Conservation (phyloP, 2,329 filamentous ascomycete genomes). For the Aspergillus caelatus region DNA sequence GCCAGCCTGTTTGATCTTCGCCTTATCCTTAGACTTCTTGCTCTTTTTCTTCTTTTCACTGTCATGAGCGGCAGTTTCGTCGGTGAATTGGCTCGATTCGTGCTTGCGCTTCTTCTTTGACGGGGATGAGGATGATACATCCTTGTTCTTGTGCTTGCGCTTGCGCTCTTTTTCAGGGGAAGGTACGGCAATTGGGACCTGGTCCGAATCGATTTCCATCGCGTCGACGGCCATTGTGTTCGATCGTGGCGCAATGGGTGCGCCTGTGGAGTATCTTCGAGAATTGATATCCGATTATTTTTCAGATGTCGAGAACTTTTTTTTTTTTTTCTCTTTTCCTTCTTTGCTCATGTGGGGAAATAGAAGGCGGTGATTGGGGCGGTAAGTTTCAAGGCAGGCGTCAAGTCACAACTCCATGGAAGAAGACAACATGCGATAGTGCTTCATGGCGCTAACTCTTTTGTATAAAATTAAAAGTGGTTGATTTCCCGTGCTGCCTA, state of each 20-base stretch:
- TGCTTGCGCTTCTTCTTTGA: slow-evolving; percentile 47
- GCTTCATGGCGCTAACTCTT: not conserved
- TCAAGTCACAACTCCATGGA: slow-evolving; percentile 4
- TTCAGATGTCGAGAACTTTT: slow-evolving; percentile 26
- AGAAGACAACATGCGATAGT: slow-evolving; percentile 5
- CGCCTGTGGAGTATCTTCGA: slow-evolving; percentile 6
- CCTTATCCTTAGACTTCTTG: slow-evolving; percentile 38
- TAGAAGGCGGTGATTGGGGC: slow-evolving; percentile 20
- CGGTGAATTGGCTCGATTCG: slow-evolving; percentile 24
- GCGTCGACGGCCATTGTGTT: slow-evolving; percentile 40
- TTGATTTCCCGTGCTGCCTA: not conserved
- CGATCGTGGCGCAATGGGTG: slow-evolving; percentile 15
- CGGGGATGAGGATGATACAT: slow-evolving; percentile 39
- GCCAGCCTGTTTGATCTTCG: slow-evolving; percentile 36
- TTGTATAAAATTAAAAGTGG: not conserved
- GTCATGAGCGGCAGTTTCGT: slow-evolving; percentile 24
- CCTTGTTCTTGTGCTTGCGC: slow-evolving; percentile 51
- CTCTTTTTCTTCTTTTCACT: slow-evolving; percentile 27
- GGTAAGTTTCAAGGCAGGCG: slow-evolving; percentile 9
- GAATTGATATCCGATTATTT: slow-evolving; percentile 3
- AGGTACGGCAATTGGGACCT: slow-evolving; percentile 20
- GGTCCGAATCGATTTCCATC: slow-evolving; percentile 43
- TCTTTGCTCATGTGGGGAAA: slow-evolving; percentile 15
- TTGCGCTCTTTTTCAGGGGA: slow-evolving; percentile 43
- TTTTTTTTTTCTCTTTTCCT: slow-evolving; percentile 31